These are phyloP conservation scores for Chalciporus chontae DNA, from an alignment of 768 basidiomycete genomes.

Conservation along the genomic window DNA sequence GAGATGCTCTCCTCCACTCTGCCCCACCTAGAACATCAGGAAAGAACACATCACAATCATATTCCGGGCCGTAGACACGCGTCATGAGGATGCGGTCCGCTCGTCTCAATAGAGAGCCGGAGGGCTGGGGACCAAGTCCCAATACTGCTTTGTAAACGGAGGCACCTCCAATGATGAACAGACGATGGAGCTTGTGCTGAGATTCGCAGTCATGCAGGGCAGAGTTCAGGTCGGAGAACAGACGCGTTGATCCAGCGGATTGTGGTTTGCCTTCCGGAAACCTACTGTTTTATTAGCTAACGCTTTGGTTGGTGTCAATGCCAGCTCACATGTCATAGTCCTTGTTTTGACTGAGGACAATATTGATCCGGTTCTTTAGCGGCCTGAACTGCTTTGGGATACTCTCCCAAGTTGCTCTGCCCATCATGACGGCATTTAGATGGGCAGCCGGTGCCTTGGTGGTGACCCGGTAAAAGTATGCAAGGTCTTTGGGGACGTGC, in stretches of 20 bases:
- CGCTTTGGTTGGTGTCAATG: neutral
- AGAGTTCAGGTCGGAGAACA: conserved; percentile 18
- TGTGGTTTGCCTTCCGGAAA: conserved; percentile 6
- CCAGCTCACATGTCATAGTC: conserved; percentile 59
- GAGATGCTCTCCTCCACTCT: conserved; percentile 57
- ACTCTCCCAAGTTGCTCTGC: conserved; percentile 96
- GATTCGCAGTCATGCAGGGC: conserved; percentile 15
- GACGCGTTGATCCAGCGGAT: conserved; percentile 28
- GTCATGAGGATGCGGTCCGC: conserved; percentile 89
- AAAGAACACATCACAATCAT: conserved; percentile 87
- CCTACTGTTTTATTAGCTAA: conserved; percentile 14
- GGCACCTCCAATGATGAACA: conserved; percentile 92
- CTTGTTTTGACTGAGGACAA: conserved; percentile 66
- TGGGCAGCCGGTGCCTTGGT: conserved; percentile 50
- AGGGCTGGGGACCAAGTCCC: conserved; percentile 23
- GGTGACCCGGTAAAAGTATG: conserved; percentile 86
- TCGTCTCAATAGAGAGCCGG: conserved; percentile 32
- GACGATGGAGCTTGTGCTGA: conserved; percentile 42
- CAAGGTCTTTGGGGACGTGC: conserved; percentile 85
- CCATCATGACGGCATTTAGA: conserved; percentile 87
- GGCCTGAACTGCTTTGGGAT: conserved; percentile 86
- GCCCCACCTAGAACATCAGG: conserved; percentile 55
- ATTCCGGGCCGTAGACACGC: conserved; percentile 68
- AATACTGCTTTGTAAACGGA: conserved; percentile 75
- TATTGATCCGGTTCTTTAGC: conserved; percentile 67